These are phyloP conservation scores for Arachis stenosperma DNA, from an alignment of 306 rosid species.

Conservation along the genomic window DNA sequence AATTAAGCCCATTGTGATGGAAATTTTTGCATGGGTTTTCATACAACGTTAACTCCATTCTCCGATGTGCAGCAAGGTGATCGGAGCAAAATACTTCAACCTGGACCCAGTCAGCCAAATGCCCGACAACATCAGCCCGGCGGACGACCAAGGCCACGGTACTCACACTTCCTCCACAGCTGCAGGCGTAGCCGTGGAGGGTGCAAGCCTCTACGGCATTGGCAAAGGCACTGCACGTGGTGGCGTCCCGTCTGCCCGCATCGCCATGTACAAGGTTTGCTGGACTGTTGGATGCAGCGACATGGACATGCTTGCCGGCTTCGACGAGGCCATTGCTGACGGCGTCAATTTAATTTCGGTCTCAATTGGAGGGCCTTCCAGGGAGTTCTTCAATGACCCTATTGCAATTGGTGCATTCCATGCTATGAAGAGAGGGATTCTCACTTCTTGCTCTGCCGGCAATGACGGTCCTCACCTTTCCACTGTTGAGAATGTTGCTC, in stretches of 20 bases:
- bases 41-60: constrained; percentile 6
- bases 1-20: too few species aligned
- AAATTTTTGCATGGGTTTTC: neutral
- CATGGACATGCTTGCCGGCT: constrained; percentile 71
- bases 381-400: constrained; percentile 54
- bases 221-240: constrained; percentile 84
- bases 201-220: constrained; percentile 68
- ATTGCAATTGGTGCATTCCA: constrained; percentile 80
- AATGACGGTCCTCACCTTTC: constrained; percentile 54
- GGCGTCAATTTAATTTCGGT: constrained; percentile 76
- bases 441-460: constrained; percentile 78
- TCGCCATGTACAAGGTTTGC: constrained; percentile 83
- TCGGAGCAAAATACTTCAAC: constrained; percentile 73
- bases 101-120: constrained; percentile 7
- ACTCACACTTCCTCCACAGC: constrained; percentile 72
- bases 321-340: constrained; percentile 85
- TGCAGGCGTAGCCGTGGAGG: constrained; percentile 57
- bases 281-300: constrained; percentile 66
- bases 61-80: constrained; percentile 52
- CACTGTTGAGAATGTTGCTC: constrained; percentile 70
- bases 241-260: constrained; percentile 72
- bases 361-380: constrained; percentile 58
- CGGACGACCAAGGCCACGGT: constrained; percentile 74
- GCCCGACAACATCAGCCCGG: constrained; percentile 50
- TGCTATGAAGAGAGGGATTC: constrained; percentile 64